Evolutionary conservation across 2,329 filamentous ascomycete genomes (phyloP).

Genomic region (Neonectria magnoliae): DNA sequence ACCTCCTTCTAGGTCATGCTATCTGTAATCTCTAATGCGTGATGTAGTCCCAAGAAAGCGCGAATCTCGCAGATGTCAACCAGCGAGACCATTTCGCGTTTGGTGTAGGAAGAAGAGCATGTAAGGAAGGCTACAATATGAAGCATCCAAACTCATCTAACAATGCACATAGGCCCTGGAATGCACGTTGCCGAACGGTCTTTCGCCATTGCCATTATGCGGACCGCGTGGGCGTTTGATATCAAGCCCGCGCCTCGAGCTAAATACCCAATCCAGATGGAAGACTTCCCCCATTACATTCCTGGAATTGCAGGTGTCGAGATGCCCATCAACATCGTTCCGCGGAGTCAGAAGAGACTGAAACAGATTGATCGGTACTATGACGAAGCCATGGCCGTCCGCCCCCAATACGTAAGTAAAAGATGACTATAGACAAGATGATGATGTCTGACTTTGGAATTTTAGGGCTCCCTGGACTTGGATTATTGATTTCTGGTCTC

Average conservation of each 20-base stretch:
- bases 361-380: conserved; percentile 3
- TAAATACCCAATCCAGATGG: conserved; percentile 1
- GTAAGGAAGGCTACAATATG: neutral
- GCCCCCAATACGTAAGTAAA: conserved; percentile 9
- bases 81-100: conserved; percentile 17
- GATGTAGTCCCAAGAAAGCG: conserved; percentile 9
- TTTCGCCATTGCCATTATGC: conserved; percentile 19
- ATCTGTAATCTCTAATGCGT: neutral
- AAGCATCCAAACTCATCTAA: neutral
- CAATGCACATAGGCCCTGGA: conserved; percentile 9
- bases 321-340: conserved; percentile 14
- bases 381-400: conserved; percentile 49
- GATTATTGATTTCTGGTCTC: no score
- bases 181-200: conserved; percentile 14
- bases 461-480: no score
- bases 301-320: conserved; percentile 2
- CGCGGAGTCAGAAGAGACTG: neutral
- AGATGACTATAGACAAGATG: no score
- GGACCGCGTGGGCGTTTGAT: conserved; percentile 8
- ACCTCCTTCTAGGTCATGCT: no score
- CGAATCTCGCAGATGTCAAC: conserved; percentile 5
- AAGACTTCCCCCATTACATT: conserved; percentile 12
- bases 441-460: no score
- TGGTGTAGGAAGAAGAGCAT: conserved; percentile 9
- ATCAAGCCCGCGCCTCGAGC: conserved; percentile 6